Evolutionary conservation across 768 basidiomycete species (phyloP).

Genomic region (Phylloporus rhodoxanthus): DNA sequence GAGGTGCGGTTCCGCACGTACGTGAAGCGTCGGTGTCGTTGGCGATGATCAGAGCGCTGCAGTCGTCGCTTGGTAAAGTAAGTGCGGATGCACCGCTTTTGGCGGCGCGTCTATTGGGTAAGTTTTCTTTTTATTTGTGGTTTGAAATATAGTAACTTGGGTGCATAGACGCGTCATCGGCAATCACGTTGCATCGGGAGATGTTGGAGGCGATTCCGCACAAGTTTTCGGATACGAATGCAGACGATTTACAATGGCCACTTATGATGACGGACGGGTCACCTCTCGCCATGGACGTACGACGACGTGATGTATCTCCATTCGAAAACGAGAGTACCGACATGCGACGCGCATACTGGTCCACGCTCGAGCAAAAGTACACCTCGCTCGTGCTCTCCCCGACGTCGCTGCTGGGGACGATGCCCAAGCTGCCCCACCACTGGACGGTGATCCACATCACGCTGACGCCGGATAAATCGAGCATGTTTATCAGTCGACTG

Average conservation of each 20-base stretch:
- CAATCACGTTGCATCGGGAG: slow-evolving; percentile 79
- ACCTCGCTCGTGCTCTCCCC: slow-evolving; percentile 21
- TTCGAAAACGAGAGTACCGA: slow-evolving; percentile 35
- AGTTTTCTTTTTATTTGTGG: slow-evolving; percentile 4
- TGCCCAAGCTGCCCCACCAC: slow-evolving; percentile 52
- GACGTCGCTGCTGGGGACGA: slow-evolving; percentile 37
- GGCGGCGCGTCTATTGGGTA: slow-evolving; percentile 62
- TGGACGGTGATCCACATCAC: slow-evolving; percentile 86
- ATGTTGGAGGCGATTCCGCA: slow-evolving; percentile 74
- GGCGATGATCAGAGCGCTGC: slow-evolving; percentile 66
- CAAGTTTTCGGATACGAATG: slow-evolving; percentile 49
- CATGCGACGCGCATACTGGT: slow-evolving; percentile 54
- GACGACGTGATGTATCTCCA: slow-evolving; percentile 1
- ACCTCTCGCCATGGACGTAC: slow-evolving; percentile 25
- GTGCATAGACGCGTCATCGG: slow-evolving; percentile 59
- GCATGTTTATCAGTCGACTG: slow-evolving; percentile 79
- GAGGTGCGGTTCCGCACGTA: slow-evolving; percentile 64
- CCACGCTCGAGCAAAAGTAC: slow-evolving; percentile 50
- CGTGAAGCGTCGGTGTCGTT: slow-evolving; percentile 71
- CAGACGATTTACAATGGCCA: slow-evolving; percentile 78
- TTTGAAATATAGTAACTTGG: neutral
- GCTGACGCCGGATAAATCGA: slow-evolving; percentile 76
- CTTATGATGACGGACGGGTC: slow-evolving; percentile 41
- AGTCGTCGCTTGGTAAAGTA: slow-evolving; percentile 70
- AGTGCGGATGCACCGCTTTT: slow-evolving; percentile 44